Evolutionary conservation across 139 green algal species (phyloP), one percentile per base, ranked within the genome.

Genomic region (Trebouxia sp.): DNA sequence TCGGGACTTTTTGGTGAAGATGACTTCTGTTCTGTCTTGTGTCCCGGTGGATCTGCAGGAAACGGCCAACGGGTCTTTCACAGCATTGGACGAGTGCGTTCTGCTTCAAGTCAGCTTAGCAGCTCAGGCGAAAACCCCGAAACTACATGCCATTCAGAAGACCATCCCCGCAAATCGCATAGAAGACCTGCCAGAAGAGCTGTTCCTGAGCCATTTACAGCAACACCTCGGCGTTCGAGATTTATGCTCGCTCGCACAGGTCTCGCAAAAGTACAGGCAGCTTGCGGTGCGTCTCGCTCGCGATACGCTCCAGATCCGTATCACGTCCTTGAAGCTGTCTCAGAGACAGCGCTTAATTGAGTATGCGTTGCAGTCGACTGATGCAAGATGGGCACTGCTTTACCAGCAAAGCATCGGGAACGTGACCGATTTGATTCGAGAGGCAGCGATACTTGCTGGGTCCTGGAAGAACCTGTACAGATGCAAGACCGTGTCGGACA

Each of bases 391-490:
- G 56, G 26, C 37, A 12, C 7, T 7, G 0, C 11, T 30, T 8
- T 67, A 67, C 26, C 14, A 20, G 24, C 26, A 67, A 38, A 8
- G 0, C 6, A 17, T 37, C 38, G 56, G 56, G n/a, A 17, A 53
- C 47, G 38, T 67, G n/a, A 67, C 26, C 56, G 56, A 38, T 28
- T 26, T 67, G 1, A 67, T 28, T 7, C 26, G n/a, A 67, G 56
- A 67, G 24, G 55, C 55, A 24, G 55, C 55, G 14, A 8, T 50
- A 12, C 48, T 67, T 32, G 76, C 48, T 42, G 32, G 24, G 28
- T 62, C 53, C 38, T 82, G 76, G 76, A 75, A 82, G 32, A 41
- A 75, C 39, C 76, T 82, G 11, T 82, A 70, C 41, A 75, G 39
- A 17, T 65, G 76, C 75, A 80, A 42, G 50, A 80, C 43, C n/a